These are phyloP conservation scores for Solanum appendiculatum DNA, from an alignment of 257 asterid species.

Conservation along the genomic window DNA sequence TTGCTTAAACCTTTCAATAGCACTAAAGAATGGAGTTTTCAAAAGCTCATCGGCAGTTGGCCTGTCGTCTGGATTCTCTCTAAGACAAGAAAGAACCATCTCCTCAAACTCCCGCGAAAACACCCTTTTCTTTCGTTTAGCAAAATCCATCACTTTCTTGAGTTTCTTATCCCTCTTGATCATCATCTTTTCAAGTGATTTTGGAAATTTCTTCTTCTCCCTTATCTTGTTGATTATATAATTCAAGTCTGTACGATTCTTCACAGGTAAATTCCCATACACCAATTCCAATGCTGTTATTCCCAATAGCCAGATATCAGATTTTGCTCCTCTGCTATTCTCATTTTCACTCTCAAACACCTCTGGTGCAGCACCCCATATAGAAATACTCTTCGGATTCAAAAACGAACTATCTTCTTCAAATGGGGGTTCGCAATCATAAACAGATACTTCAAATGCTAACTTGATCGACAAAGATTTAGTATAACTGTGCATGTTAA, in stretches of 20 bases:
- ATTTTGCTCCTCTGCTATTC: background rate
- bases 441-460: background rate
- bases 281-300: constrained; percentile 14
- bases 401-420: background rate
- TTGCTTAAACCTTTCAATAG: background rate
- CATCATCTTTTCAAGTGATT: background rate
- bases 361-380: constrained; percentile 21
- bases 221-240: background rate
- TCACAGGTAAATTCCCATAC: background rate
- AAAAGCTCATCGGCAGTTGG: constrained; percentile 1
- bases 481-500: background rate
- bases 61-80: background rate
- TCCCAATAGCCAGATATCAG: constrained; percentile 15
- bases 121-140: background rate
- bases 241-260: background rate
- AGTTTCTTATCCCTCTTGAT: background rate
- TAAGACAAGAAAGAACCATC: constrained; percentile 3
- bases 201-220: background rate
- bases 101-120: background rate
- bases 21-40: background rate
- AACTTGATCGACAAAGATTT: background rate
- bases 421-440: background rate
- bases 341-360: background rate
- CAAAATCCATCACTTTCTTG: background rate
- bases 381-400: background rate